A percentile compares a stretch with the other conserved stretches of the same genome.
Conservation (phyloP, 257 asterid species). For the Buddleja alternifolia region DNA sequence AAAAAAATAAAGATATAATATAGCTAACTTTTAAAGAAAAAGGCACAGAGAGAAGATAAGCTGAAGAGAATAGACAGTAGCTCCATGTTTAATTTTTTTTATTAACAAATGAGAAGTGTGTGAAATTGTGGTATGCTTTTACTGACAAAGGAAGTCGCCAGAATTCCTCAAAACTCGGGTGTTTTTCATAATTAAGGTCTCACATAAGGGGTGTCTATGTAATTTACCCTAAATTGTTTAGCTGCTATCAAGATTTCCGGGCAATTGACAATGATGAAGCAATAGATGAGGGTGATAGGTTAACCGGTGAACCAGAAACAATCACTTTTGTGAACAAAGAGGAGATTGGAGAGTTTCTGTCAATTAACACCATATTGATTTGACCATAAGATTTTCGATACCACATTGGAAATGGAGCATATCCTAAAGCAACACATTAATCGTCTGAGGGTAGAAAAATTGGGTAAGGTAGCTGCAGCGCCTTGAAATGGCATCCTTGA, state of each 20-base stretch:
- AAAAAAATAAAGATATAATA: slow-evolving; percentile 16
- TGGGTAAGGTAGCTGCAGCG: slow-evolving; percentile 6
- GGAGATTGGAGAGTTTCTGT: neutral
- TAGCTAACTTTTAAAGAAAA: slow-evolving; percentile 16
- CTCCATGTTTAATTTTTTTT: neutral
- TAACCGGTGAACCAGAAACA: neutral
- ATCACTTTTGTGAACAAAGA: neutral
- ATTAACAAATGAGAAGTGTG: neutral
- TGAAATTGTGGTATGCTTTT: no score
- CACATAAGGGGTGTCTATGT: no score
- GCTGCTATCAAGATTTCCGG: neutral
- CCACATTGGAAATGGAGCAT: neutral
- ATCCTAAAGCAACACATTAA: neutral
- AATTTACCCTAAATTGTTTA: neutral
- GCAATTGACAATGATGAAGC: slow-evolving; percentile 15
- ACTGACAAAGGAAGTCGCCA: no score
- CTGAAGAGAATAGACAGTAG: slow-evolving; percentile 3
- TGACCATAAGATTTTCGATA: neutral
- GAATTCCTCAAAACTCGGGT: no score
- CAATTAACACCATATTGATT: neutral
- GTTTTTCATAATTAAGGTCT: no score
- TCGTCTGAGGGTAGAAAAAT: neutral
- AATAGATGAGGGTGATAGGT: neutral
- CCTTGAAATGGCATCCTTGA: neutral
- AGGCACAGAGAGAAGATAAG: slow-evolving; percentile 5